phyloP scores from a whole-genome alignment of 2,329 filamentous ascomycete genomes.

The Exophiala viscosa region DNA sequence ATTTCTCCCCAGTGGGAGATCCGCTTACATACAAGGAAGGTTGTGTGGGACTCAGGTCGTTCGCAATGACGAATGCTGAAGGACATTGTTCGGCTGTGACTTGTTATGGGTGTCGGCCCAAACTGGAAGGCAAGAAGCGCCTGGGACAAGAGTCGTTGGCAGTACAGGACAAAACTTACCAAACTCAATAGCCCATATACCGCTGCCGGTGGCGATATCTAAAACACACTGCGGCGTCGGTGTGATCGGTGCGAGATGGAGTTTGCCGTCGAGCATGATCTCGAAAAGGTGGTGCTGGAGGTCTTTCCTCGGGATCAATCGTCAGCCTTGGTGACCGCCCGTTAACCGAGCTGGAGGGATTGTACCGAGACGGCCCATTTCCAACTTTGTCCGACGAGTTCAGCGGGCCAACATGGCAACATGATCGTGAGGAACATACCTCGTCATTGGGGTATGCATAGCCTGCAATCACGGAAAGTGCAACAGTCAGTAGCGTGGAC shows the following conservation, averaged over 20 bases:
- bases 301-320: not conserved
- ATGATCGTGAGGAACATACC: constrained; percentile 13
- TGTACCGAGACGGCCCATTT: too few relatives aligned
- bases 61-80: constrained; percentile 32
- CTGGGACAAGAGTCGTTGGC: too few relatives aligned
- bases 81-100: not conserved
- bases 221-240: constrained; percentile 32
- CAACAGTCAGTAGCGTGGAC: not conserved
- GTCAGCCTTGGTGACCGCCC: not conserved
- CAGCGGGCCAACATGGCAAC: too few relatives aligned
- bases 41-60: constrained; percentile 49
- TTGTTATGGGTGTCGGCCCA: too few relatives aligned
- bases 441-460: constrained; percentile 35
- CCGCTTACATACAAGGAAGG: constrained; percentile 32
- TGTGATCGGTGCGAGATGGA: constrained; percentile 38
- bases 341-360: too few relatives aligned
- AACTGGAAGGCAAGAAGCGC: too few relatives aligned
- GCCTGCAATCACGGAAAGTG: not conserved
- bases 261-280: constrained; percentile 35
- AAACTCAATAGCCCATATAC: constrained; percentile 40
- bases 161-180: too few relatives aligned
- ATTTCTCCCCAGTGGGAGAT: not conserved
- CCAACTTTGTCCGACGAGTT: too few relatives aligned
- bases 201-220: constrained; percentile 32
- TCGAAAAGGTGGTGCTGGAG: constrained; percentile 35